phyloP scores from a whole-genome alignment of 1,139 yeast genomes.

The Candida sanyaensis region DNA sequence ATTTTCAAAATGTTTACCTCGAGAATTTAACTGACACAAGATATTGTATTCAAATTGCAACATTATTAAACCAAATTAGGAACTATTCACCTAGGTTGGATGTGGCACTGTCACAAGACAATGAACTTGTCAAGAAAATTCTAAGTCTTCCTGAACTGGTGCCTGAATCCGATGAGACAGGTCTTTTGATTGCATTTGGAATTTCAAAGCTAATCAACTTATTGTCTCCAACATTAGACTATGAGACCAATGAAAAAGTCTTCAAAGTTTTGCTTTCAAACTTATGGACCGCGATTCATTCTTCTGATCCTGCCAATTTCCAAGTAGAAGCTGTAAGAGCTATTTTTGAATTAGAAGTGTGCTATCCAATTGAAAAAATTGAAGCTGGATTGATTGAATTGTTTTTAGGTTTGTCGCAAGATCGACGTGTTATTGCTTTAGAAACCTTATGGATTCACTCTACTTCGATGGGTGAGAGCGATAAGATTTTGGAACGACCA shows the following conservation, averaged over 20 bases:
- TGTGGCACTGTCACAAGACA: neutral
- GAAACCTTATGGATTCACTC: conserved; percentile 65
- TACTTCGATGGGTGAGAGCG: conserved; percentile 39
- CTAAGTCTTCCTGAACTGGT: neutral
- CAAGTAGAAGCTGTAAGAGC: conserved; percentile 67
- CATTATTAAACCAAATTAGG: conserved; percentile 23
- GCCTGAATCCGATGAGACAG: conserved; percentile 1
- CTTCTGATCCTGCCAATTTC: conserved; percentile 44
- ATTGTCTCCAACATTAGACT: conserved; percentile 25
- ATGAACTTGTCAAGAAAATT: conserved; percentile 11
- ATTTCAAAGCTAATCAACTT: conserved; percentile 45
- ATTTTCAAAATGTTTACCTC: conserved; percentile 35
- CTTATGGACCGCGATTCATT: conserved; percentile 50
- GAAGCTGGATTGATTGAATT: conserved; percentile 62
- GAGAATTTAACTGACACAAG: conserved; percentile 18
- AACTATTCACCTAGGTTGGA: conserved; percentile 48
- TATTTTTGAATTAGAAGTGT: conserved; percentile 44
- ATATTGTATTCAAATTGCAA: conserved; percentile 4
- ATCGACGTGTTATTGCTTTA: conserved; percentile 48
- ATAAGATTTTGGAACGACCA: conserved; percentile 58
- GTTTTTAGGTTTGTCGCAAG: conserved; percentile 38
- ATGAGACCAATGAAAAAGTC: conserved; percentile 30
- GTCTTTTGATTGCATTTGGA: conserved; percentile 42
- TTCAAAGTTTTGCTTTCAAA: conserved; percentile 39
- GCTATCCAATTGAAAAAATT: conserved; percentile 42